These are phyloP conservation scores for Ulmus americana DNA, from an alignment of 331 rosid species.

Conservation along the genomic window DNA sequence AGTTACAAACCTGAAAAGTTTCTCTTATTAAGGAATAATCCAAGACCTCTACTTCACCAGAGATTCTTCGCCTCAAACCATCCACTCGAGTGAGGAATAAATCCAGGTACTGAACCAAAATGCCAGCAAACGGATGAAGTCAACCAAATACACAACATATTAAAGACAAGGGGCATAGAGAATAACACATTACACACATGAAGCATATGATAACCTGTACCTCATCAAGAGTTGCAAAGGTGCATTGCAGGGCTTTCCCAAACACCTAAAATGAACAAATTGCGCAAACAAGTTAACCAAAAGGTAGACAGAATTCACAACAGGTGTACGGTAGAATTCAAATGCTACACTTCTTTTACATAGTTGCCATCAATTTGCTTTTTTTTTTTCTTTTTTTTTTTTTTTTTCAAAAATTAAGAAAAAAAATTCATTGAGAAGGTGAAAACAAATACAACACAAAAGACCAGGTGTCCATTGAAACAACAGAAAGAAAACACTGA, in stretches of 20 bases:
- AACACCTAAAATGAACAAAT: constrained; percentile 57
- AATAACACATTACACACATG: not conserved
- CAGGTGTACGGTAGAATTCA: not conserved
- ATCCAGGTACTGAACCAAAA: constrained; percentile 61
- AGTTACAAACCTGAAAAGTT: constrained; percentile 68
- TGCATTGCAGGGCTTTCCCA: constrained; percentile 58
- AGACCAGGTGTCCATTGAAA: no score
- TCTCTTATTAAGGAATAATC: constrained; percentile 54
- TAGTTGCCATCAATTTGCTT: no score
- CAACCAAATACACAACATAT: not conserved
- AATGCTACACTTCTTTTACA: not conserved
- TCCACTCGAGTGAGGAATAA: constrained; percentile 81
- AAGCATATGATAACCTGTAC: constrained; percentile 30
- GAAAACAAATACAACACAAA: no score
- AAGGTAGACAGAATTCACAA: not conserved
- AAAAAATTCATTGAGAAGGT: no score
- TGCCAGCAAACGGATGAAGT: constrained; percentile 3
- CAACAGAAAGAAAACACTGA: no score
- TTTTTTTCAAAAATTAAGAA: no score
- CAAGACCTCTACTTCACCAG: constrained; percentile 37
- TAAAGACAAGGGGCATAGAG: not conserved
- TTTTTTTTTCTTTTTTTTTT: no score
- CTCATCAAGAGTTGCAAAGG: constrained; percentile 68
- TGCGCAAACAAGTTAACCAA: not conserved
- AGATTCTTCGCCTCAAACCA: constrained; percentile 81